Evolutionary conservation across 331 rosid species (phyloP).

Genomic region (Prunus yedoensis): DNA sequence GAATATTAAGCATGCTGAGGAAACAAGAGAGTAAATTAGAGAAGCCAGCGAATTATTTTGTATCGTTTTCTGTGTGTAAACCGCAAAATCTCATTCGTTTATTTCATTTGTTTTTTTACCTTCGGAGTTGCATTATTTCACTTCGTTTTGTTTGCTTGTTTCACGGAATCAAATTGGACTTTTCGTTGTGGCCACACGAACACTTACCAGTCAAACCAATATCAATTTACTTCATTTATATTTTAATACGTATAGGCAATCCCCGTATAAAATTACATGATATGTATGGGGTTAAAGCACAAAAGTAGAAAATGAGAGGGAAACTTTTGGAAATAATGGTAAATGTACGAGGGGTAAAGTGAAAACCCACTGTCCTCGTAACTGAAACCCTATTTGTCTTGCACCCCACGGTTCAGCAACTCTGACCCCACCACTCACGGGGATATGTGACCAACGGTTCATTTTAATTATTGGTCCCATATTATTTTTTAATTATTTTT

Average conservation of each 20-base stretch:
- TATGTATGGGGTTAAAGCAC: neutral
- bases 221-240: too few relatives aligned
- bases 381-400: constrained; percentile 34
- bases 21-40: too few relatives aligned
- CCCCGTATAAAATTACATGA: too few relatives aligned
- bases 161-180: neutral
- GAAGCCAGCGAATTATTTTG: too few relatives aligned
- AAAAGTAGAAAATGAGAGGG: neutral
- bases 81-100: neutral
- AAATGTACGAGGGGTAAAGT: neutral
- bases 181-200: neutral
- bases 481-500: neutral
- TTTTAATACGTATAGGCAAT: too few relatives aligned
- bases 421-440: constrained; percentile 30
- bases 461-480: neutral
- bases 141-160: neutral
- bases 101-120: neutral
- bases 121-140: neutral
- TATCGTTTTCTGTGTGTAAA: neutral
- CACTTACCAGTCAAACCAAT: too few relatives aligned
- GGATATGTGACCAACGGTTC: constrained; percentile 14
- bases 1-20: too few relatives aligned
- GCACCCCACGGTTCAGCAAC: constrained; percentile 8
- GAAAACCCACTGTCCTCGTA: constrained; percentile 20
- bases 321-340: constrained; percentile 12